A percentile compares a stretch with the other conserved stretches of the same genome.
Evolutionary conservation across 106 monocot species (phyloP).

Genomic region (Dendrobium chrysotoxum): DNA sequence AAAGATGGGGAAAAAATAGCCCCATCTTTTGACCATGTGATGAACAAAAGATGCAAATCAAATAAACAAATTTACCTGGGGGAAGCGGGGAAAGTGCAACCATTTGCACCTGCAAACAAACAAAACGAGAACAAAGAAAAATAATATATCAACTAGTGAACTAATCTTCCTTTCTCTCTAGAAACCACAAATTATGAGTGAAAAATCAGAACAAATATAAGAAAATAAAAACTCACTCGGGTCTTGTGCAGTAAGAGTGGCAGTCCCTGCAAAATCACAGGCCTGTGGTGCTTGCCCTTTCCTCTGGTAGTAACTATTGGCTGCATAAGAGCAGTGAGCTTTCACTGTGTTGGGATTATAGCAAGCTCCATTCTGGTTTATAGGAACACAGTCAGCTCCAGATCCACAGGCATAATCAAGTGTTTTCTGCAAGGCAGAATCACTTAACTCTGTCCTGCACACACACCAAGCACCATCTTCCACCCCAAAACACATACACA

Average conservation of each 20-base stretch:
- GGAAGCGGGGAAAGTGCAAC: slow-evolving; percentile 34
- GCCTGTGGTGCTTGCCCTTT: slow-evolving; percentile 29
- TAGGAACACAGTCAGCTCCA: slow-evolving; percentile 60
- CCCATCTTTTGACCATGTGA: too few species aligned
- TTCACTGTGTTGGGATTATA: slow-evolving; percentile 49
- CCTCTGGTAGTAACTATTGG: slow-evolving; percentile 77
- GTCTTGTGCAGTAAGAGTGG: slow-evolving; percentile 26
- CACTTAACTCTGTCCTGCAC: slow-evolving; percentile 33
- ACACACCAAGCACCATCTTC: slow-evolving; percentile 74
- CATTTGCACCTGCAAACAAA: slow-evolving; percentile 31
- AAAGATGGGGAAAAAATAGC: too few species aligned
- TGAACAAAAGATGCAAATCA: too few species aligned
- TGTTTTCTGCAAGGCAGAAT: slow-evolving; percentile 42
- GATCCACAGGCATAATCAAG: slow-evolving; percentile 75
- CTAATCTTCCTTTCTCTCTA: too few species aligned
- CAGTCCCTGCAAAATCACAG: slow-evolving; percentile 59
- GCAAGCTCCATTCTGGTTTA: slow-evolving; percentile 49
- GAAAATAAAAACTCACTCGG: slow-evolving; percentile 36
- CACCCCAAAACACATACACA: neutral
- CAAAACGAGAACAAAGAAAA: slow-evolving; percentile 2
- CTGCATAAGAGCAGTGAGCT: slow-evolving; percentile 72
- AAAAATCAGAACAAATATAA: too few species aligned
- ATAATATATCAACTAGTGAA: neutral
- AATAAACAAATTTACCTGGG: slow-evolving; percentile 18
- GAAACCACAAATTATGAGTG: neutral